phyloP scores from a whole-genome alignment of 495 filamentous ascomycete genomes.

The Tirmania nivea region DNA sequence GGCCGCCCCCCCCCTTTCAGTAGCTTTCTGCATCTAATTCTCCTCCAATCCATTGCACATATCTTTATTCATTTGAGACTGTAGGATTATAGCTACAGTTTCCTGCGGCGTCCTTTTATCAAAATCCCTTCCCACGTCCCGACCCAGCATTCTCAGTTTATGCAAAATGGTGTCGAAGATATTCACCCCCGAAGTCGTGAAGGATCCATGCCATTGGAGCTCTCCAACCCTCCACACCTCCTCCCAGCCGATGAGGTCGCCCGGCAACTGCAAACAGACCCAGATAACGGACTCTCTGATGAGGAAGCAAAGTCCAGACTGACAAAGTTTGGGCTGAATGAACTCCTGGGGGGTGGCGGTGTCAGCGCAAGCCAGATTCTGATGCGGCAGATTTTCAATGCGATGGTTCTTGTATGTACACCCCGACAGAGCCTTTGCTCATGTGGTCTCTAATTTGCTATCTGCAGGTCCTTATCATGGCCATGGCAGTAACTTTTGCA shows the following conservation, averaged over 20 bases:
- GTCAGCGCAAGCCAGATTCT: slow-evolving; percentile 37
- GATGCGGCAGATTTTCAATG: slow-evolving; percentile 41
- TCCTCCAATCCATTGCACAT: no score
- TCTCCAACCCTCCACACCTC: slow-evolving; percentile 43
- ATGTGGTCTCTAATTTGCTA: slow-evolving; percentile 6
- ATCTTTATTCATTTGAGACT: no score
- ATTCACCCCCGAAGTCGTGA: slow-evolving; percentile 20
- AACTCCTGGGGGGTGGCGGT: slow-evolving; percentile 35
- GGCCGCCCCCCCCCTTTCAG: no score
- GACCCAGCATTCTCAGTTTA: slow-evolving; percentile 1
- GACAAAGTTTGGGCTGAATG: slow-evolving; percentile 37
- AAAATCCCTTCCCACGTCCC: neutral
- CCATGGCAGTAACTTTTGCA: slow-evolving; percentile 48
- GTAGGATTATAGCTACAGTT: no score
- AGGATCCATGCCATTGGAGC: slow-evolving; percentile 17
- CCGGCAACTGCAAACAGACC: slow-evolving; percentile 35
- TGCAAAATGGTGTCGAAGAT: slow-evolving; percentile 20
- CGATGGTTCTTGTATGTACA: slow-evolving; percentile 36
- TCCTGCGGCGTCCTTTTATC: no score
- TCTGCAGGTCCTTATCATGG: slow-evolving; percentile 38
- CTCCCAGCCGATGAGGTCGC: slow-evolving; percentile 33
- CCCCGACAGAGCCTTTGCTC: neutral
- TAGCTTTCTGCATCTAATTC: no score
- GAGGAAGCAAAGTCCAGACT: slow-evolving; percentile 34
- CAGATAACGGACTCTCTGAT: slow-evolving; percentile 37